Evolutionary conservation across 805 yeast genomes (phyloP).

Genomic region (Scheffersomyces ergatensis): DNA sequence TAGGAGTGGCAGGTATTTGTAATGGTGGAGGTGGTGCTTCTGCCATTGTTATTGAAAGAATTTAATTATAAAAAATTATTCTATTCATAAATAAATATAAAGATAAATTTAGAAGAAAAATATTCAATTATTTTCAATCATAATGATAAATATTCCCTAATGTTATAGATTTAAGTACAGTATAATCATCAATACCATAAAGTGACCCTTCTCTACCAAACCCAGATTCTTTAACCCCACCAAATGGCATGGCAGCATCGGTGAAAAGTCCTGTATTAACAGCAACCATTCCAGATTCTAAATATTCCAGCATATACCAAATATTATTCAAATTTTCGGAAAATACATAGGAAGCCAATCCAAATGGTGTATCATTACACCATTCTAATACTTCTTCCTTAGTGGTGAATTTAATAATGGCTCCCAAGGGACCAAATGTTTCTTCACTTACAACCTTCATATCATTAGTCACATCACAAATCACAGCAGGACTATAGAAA

Average conservation of each 20-base stretch:
- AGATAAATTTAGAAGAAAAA: neutral
- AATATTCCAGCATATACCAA: slow-evolving; percentile 51
- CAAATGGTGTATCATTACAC: slow-evolving; percentile 56
- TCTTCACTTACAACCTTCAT: slow-evolving; percentile 55
- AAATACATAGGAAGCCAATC: slow-evolving; percentile 61
- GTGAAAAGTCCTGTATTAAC: slow-evolving; percentile 59
- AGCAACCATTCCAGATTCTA: slow-evolving; percentile 66
- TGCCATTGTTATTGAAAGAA: slow-evolving; percentile 77
- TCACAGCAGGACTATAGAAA: slow-evolving; percentile 55
- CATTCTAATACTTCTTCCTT: slow-evolving; percentile 50
- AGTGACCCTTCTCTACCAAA: slow-evolving; percentile 80
- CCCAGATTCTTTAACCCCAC: slow-evolving; percentile 78
- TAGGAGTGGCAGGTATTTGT: slow-evolving; percentile 94
- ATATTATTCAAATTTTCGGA: slow-evolving; percentile 50
- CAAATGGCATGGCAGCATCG: slow-evolving; percentile 65
- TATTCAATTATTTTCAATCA: neutral
- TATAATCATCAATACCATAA: slow-evolving; percentile 74
- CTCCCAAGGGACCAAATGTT: slow-evolving; percentile 66
- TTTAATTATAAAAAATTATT: slow-evolving; percentile 11
- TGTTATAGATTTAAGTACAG: slow-evolving; percentile 52
- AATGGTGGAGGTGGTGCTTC: slow-evolving; percentile 99
- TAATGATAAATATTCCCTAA: slow-evolving; percentile 41
- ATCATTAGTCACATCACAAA: slow-evolving; percentile 48
- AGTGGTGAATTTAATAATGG: slow-evolving; percentile 52
- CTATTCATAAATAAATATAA: neutral